Evolutionary conservation across 139 green algal genomes (phyloP).

Genomic region (Tetraselmis striata): DNA sequence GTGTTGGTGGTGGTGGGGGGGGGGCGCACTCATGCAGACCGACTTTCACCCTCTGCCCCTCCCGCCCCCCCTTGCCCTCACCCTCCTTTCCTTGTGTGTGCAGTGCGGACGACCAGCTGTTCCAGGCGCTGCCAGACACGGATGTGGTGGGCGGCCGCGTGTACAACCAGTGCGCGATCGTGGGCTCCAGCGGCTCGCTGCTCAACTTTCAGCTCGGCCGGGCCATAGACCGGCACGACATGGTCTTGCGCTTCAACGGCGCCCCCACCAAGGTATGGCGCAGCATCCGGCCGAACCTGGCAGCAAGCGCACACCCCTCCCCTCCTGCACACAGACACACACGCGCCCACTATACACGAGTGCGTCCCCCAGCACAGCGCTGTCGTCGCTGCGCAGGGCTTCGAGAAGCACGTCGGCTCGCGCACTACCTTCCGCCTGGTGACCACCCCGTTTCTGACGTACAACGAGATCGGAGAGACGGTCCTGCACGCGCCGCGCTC

Average conservation of each 20-base stretch:
- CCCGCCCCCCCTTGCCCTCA: too few relatives aligned
- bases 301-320: too few relatives aligned
- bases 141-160: slow-evolving; percentile 1
- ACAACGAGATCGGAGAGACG: slow-evolving; percentile 4
- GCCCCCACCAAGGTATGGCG: background rate
- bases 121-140: background rate
- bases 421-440: slow-evolving; percentile 1
- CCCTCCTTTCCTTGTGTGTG: too few relatives aligned
- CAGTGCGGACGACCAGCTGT: background rate
- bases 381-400: background rate
- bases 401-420: slow-evolving; percentile 7
- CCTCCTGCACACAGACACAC: too few relatives aligned
- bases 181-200: slow-evolving; percentile 2
- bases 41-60: too few relatives aligned
- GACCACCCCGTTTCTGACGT: background rate
- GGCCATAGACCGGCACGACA: slow-evolving; percentile 1
- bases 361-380: too few relatives aligned
- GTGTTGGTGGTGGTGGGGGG: too few relatives aligned
- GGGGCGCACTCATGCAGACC: too few relatives aligned
- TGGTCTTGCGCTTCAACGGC: slow-evolving; percentile 9
- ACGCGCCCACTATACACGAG: too few relatives aligned
- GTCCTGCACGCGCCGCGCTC: background rate
- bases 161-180: slow-evolving; percentile 8
- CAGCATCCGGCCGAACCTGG: too few relatives aligned
- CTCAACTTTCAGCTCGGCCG: slow-evolving; percentile 5